Conservation (phyloP, 805 yeast genomes). For the Blastobotrys peoriensis region DNA sequence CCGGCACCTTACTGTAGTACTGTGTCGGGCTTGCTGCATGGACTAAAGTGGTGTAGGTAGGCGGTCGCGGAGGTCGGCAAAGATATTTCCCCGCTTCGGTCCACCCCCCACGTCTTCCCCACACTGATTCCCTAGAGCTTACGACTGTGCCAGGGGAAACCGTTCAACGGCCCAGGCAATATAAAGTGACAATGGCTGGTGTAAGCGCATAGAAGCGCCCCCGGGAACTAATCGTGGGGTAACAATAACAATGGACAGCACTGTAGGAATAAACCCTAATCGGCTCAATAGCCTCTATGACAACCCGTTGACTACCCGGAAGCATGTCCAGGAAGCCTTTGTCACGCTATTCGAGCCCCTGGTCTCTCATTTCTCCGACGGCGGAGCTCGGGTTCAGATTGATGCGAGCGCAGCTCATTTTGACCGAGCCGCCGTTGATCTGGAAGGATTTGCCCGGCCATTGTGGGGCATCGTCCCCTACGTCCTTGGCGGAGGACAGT, state of each 20-base stretch:
- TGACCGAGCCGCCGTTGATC: constrained; percentile 22
- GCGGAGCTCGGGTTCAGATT: constrained; percentile 17
- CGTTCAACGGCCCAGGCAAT: too few relatives aligned
- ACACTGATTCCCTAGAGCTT: too few relatives aligned
- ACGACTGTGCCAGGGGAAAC: too few relatives aligned
- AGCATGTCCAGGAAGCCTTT: constrained; percentile 14
- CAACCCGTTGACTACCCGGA: constrained; percentile 11
- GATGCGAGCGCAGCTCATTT: constrained; percentile 26
- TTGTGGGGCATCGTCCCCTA: constrained; percentile 31
- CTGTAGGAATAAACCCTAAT: constrained; percentile 1
- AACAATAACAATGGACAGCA: not conserved
- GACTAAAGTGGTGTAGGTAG: too few relatives aligned
- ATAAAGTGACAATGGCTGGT: too few relatives aligned
- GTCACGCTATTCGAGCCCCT: constrained; percentile 15
- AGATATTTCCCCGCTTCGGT: too few relatives aligned
- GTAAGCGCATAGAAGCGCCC: too few relatives aligned
- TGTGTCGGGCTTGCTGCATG: too few relatives aligned
- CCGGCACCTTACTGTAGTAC: too few relatives aligned
- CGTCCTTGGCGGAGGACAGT: constrained; percentile 21
- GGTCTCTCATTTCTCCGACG: constrained; percentile 14
- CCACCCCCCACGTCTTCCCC: too few relatives aligned
- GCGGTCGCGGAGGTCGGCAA: too few relatives aligned
- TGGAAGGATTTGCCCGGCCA: constrained; percentile 30
- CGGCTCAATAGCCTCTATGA: constrained; percentile 12
- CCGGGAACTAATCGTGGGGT: too few relatives aligned